Conservation (phyloP, 2,329 filamentous ascomycete species). For the Sporothrix phasma region DNA sequence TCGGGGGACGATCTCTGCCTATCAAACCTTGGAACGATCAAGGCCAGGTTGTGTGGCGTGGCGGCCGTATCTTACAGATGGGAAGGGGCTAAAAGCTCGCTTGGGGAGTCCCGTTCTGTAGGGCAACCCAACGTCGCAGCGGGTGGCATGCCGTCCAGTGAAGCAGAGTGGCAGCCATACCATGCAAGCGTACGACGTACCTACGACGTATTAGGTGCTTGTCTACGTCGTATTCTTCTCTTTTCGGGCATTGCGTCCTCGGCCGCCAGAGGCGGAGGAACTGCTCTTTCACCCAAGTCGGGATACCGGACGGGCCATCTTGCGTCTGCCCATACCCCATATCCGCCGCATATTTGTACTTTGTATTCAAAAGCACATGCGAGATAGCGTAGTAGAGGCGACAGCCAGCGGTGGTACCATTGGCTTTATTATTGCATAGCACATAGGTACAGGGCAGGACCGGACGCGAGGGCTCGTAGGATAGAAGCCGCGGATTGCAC, state of each 20-base stretch:
- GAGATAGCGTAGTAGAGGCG: background rate
- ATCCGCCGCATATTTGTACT: background rate
- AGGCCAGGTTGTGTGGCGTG: too few species aligned
- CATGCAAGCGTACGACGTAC: background rate
- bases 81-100: too few species aligned
- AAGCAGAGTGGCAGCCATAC: too few species aligned
- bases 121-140: too few species aligned
- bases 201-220: background rate
- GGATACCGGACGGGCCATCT: background rate
- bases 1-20: background rate
- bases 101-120: too few species aligned
- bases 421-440: background rate
- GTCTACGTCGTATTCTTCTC: background rate
- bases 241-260: background rate
- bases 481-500: background rate
- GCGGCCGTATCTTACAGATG: too few species aligned
- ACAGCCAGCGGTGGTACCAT: too few species aligned
- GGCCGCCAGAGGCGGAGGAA: background rate
- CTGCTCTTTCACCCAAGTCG: background rate
- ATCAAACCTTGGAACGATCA: too few species aligned
- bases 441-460: background rate
- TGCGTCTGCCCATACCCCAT: background rate
- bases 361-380: background rate
- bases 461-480: background rate
- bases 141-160: too few species aligned